These are phyloP conservation scores for Sideroxylon spinosum DNA, from an alignment of 179 eudicot species.

Conservation along the genomic window DNA sequence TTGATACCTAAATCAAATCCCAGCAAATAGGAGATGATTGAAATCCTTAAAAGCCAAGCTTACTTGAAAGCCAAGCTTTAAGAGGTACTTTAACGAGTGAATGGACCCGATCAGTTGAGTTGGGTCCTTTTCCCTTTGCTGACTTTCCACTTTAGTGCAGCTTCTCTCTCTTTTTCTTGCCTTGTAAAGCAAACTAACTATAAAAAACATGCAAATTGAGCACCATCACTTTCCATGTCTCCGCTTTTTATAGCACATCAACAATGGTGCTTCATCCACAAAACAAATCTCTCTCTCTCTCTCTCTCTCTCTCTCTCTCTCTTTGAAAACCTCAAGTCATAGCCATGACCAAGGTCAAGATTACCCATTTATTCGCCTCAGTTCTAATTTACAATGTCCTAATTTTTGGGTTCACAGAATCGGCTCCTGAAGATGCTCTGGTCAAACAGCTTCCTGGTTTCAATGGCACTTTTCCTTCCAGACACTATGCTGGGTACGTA, in stretches of 20 bases:
- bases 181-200: constrained; percentile 13
- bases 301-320: background rate
- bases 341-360: background rate
- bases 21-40: too few relatives aligned
- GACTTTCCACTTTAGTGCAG: too few relatives aligned
- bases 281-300: background rate
- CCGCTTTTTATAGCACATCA: background rate
- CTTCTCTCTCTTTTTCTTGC: constrained; percentile 14
- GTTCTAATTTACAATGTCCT: constrained; percentile 7
- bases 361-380: background rate
- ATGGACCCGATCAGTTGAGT: too few relatives aligned
- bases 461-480: constrained; percentile 67
- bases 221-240: background rate
- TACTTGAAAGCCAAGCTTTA: too few relatives aligned
- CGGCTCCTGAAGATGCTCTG: constrained; percentile 66
- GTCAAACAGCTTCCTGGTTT: constrained; percentile 78
- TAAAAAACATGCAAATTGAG: too few relatives aligned
- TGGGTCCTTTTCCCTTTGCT: too few relatives aligned
- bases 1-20: too few relatives aligned
- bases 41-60: too few relatives aligned
- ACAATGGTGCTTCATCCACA: background rate
- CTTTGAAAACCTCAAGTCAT: background rate
- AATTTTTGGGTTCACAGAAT: constrained; percentile 26
- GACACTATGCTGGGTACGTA: constrained; percentile 79
- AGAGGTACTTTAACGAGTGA: too few relatives aligned